Evolutionary conservation across 495 filamentous ascomycete species (phyloP), one percentile per base, ranked within the genome.

Genomic region (Xylaria curta): DNA sequence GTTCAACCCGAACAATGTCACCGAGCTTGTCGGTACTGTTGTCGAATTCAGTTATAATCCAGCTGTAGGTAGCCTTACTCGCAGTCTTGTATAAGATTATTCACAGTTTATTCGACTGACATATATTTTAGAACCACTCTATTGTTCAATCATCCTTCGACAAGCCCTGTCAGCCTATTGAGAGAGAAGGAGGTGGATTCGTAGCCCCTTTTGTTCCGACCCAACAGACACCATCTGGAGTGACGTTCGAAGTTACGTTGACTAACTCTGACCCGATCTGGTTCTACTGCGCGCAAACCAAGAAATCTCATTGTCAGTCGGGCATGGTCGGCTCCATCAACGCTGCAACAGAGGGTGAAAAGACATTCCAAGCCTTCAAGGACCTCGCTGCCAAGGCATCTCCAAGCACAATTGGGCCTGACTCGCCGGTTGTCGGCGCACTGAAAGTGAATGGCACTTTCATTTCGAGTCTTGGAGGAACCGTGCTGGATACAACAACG

Each of bases 281-380:
- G 87, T 88, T 87, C 75, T 90, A 89, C 82, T 89, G 87, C 72
- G 84, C 82, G 13, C 87, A 89, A 71, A 78, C 76, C 2, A 76
- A 65, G 5, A 77, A 76, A 54, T 80, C 71, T 3, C 85, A 87
- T 73, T 86, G 84, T 69, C 78, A 84, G 54, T 70, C 74, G 1
- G 83, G 83, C 59, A 85, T 85, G 82, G 82, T 84, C 5, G 81
- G 83, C 38, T 72, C 70, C 38, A 78, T 85, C 72, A 85, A 85
- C 60, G 83, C 83, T 40, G 73, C 76, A 2, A 66, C 71, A 3
- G n/a, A 46, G 17, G 76, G 74, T 5, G 77, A 73, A 21, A 82
- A 81, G 66, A 85, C 83, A 6, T 76, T 85, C 59, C 75, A 74
- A n/a, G 81, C 76, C 17, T 86, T 81, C 73, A 64, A 73, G 26